Conservation (phyloP, 441 rosid genomes). For the Eutrema salsugineum region DNA sequence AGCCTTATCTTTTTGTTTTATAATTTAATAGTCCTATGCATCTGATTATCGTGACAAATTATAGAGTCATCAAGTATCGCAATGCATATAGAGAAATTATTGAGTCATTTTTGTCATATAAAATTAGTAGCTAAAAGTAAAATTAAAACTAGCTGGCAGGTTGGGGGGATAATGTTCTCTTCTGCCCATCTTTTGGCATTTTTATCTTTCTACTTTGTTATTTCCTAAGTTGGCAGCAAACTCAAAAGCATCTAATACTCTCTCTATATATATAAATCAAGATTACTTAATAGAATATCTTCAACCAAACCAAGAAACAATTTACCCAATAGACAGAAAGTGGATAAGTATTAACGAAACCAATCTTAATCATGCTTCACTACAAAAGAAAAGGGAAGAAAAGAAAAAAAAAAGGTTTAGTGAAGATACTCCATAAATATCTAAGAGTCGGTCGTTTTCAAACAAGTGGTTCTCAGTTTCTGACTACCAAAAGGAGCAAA, state of each 20-base stretch:
- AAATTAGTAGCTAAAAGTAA: not conserved
- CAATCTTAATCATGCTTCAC: not conserved
- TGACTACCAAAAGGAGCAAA: not conserved
- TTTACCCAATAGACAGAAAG: not conserved
- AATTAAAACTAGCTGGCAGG: constrained; percentile 9
- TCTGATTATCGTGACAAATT: not conserved
- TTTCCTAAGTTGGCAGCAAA: constrained; percentile 29
- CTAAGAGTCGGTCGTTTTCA: constrained; percentile 12
- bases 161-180: constrained; percentile 24
- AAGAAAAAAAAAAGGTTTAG: not conserved
- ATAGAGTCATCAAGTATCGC: not conserved
- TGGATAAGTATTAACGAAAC: not conserved
- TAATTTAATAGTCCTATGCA: not conserved
- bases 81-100: not conserved
- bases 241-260: constrained; percentile 24
- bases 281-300: too few species aligned
- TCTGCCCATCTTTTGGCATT: constrained; percentile 18
- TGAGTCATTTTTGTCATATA: not conserved
- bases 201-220: constrained; percentile 21
- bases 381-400: not conserved
- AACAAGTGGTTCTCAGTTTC: constrained; percentile 17
- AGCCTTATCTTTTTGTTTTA: not conserved
- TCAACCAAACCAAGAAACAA: not conserved
- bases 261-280: not conserved
- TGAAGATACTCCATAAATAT: not conserved